Evolutionary conservation across 306 rosid species (phyloP).

Genomic region (Corylus americana): DNA sequence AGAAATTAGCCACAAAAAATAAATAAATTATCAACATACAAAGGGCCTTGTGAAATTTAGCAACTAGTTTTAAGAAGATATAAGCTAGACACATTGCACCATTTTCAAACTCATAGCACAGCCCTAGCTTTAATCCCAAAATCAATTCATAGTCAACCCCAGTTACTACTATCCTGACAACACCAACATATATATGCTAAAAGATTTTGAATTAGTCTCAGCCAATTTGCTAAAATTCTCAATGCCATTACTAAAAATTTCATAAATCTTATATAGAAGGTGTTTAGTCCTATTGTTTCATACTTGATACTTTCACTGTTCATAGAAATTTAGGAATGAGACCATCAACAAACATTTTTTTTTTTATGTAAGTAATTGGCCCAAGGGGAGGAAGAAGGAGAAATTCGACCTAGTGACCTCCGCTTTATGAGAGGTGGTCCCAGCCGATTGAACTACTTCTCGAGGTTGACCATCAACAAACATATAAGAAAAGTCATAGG

Average conservation of each 20-base stretch:
- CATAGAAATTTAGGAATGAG: neutral
- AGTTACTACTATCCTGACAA: neutral
- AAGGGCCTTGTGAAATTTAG: neutral
- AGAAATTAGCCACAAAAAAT: neutral
- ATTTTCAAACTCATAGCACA: neutral
- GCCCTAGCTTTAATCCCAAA: neutral
- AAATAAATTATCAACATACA: neutral
- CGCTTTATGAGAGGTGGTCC: too few species aligned
- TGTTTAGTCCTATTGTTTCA: too few species aligned
- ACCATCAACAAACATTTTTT: neutral
- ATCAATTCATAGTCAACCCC: neutral
- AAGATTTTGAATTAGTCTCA: too few species aligned
- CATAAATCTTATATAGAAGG: too few species aligned
- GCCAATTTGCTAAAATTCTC: too few species aligned
- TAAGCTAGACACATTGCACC: neutral
- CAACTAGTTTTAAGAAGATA: neutral
- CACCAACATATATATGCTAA: neutral
- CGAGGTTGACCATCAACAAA: neutral
- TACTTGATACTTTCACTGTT: too few species aligned
- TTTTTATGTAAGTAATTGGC: too few species aligned
- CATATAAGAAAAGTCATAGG: neutral
- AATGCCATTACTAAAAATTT: too few species aligned
- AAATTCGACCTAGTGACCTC: too few species aligned
- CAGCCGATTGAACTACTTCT: too few species aligned
- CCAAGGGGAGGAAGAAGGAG: too few species aligned